Base-by-base conservation (phyloP, 176 grass and related monocot species). In the Melocanna baccifera region DNA sequence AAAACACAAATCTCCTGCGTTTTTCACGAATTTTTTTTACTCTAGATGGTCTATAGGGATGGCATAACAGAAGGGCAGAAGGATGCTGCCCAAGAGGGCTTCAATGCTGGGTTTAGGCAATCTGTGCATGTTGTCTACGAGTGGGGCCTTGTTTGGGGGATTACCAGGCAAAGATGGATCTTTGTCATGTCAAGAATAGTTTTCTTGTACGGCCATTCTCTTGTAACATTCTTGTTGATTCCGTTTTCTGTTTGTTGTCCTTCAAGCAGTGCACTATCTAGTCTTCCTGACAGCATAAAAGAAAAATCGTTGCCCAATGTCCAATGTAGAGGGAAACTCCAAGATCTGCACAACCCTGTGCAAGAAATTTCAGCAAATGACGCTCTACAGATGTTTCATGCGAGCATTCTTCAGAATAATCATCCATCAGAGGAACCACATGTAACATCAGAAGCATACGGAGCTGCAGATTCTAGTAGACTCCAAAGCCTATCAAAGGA, bases 1-100 rank as follows among this genome's bases (percentile, higher is more conserved):
- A n/a, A n/a, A n/a, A n/a, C n/a, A n/a, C n/a, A n/a, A n/a, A n/a
- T n/a, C n/a, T n/a, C n/a, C n/a, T n/a, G n/a, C n/a, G n/a, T n/a
- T n/a, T n/a, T n/a, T n/a, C n/a, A n/a, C n/a, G n/a, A n/a, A n/a
- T n/a, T n/a, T n/a, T n/a, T 67, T 76, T 90, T 62, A 73, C 55
- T 69, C 45, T 76, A 93, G 93, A 90, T 96, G 89, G 97, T 93
- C 62, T 99, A 99, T 64, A 87, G 97, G 55, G 97, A 99, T 42
- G 97, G 97, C 19, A 88, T 94, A 85, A 84, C 81, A 12, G 81
- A 88, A 82, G 91, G 96, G 50, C 86, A 92, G 78, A 88, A 99
- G 72, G 88, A 87, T 55, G 90, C 88, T 62, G 90, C 91, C 7
- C 97, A 96, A 87, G 97, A 92, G 62, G 97, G 93, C 16, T 99